A percentile compares a stretch with the other conserved stretches of the same genome.
phyloP scores from a whole-genome alignment of 768 basidiomycete genomes.

The Scleroderma citrinum region DNA sequence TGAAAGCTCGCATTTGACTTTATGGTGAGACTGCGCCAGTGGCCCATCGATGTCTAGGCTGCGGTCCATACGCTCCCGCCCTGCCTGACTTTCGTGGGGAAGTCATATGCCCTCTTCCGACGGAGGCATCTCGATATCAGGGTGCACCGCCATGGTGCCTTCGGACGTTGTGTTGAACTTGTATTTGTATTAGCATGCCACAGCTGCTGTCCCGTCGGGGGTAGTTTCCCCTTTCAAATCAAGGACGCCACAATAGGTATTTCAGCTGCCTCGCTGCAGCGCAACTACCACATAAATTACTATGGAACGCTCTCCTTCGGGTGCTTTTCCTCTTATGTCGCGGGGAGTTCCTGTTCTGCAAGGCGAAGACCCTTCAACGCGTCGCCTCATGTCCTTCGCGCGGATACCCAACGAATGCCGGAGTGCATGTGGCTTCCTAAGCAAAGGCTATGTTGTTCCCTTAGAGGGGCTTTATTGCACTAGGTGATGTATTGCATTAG shows the following conservation, averaged over 20 bases:
- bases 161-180: neutral
- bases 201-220: neutral
- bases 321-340: too few relatives aligned
- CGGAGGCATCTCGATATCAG: neutral
- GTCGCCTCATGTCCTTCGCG: neutral
- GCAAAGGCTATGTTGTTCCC: neutral
- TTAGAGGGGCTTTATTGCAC: too few relatives aligned
- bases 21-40: neutral
- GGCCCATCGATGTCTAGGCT: neutral
- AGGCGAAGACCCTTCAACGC: neutral
- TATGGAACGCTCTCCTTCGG: neutral
- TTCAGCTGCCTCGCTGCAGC: neutral
- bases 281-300: neutral
- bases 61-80: neutral
- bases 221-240: neutral
- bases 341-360: neutral
- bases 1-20: neutral
- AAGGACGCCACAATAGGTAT: neutral
- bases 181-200: neutral
- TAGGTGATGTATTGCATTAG: neutral
- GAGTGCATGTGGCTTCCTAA: neutral
- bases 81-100: neutral
- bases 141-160: neutral
- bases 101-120: neutral
- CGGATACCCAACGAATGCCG: neutral